A percentile compares a stretch with the other conserved stretches of the same genome.
phyloP scores from a whole-genome alignment of 2,329 filamentous ascomycete genomes.

The Phyllosticta paracitricarpa region DNA sequence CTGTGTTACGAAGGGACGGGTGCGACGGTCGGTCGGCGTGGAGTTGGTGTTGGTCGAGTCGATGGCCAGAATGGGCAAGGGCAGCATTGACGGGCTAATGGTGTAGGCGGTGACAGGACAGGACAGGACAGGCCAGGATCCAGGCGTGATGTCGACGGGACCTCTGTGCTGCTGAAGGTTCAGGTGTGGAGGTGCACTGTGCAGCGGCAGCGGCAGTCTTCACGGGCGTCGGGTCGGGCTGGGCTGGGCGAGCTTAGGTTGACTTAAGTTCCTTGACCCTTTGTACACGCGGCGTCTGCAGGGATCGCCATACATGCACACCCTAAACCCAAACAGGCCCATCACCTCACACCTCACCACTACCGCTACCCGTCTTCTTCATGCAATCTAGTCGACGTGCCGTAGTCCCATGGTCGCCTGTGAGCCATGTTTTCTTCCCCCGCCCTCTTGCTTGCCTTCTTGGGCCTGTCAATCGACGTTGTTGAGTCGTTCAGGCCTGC shows the following conservation, averaged over 20 bases:
- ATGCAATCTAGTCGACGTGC: neutral
- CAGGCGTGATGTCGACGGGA: no score
- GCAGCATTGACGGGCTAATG: neutral
- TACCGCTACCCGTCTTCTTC: neutral
- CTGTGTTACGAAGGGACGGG: slow-evolving; percentile 1
- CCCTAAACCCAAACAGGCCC: neutral
- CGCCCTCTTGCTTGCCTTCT: neutral
- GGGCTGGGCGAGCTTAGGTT: no score
- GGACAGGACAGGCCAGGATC: no score
- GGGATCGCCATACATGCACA: neutral
- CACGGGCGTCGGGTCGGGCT: no score
- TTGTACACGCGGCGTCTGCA: neutral
- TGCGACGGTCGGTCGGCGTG: neutral
- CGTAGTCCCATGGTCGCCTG: neutral
- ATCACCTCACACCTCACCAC: neutral
- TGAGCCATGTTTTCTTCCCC: neutral
- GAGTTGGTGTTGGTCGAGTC: neutral
- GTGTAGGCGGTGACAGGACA: neutral
- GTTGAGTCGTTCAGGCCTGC: neutral
- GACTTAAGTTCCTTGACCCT: neutral
- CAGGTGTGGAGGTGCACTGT: no score
- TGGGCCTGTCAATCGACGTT: neutral
- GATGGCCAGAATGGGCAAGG: neutral
- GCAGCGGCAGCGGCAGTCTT: no score
- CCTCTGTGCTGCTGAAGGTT: no score